These are phyloP conservation scores for Aspergillus unguis DNA, from an alignment of 2,329 filamentous ascomycete genomes.

Conservation along the genomic window DNA sequence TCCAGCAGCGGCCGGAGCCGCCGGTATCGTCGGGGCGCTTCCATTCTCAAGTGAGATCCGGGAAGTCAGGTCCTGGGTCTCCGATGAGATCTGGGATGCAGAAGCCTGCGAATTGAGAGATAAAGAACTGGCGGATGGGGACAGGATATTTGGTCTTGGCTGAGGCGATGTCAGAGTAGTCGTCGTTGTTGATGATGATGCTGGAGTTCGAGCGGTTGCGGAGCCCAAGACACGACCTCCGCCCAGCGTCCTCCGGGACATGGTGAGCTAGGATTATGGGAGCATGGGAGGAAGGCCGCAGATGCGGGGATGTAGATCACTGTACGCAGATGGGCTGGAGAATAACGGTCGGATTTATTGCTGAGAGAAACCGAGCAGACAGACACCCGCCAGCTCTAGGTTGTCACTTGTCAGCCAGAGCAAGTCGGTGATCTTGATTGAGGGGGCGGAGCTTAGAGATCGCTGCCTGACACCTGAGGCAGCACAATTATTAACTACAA, in stretches of 20 bases:
- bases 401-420: slow-evolving; percentile 1
- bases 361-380: background rate
- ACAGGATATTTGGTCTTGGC: slow-evolving; percentile 48
- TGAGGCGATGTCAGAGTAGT: slow-evolving; percentile 41
- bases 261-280: slow-evolving; percentile 44
- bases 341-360: background rate
- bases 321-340: background rate
- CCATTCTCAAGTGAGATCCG: slow-evolving; percentile 70
- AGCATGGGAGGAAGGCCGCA: slow-evolving; percentile 31
- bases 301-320: slow-evolving; percentile 1
- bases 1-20: slow-evolving; percentile 54
- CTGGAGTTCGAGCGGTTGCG: slow-evolving; percentile 74
- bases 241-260: slow-evolving; percentile 84
- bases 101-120: slow-evolving; percentile 76
- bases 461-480: slow-evolving; percentile 14
- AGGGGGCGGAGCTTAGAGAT: slow-evolving; percentile 14
- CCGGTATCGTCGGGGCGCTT: slow-evolving; percentile 45
- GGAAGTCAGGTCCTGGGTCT: slow-evolving; percentile 74
- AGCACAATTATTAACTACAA: background rate
- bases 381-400: slow-evolving; percentile 2
- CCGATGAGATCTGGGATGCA: slow-evolving; percentile 65
- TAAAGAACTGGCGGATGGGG: slow-evolving; percentile 67
- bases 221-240: slow-evolving; percentile 88
- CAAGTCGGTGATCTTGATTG: slow-evolving; percentile 1
- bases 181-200: slow-evolving; percentile 26